phyloP scores from a whole-genome alignment of 306 rosid genomes.

The Quercus suber region DNA sequence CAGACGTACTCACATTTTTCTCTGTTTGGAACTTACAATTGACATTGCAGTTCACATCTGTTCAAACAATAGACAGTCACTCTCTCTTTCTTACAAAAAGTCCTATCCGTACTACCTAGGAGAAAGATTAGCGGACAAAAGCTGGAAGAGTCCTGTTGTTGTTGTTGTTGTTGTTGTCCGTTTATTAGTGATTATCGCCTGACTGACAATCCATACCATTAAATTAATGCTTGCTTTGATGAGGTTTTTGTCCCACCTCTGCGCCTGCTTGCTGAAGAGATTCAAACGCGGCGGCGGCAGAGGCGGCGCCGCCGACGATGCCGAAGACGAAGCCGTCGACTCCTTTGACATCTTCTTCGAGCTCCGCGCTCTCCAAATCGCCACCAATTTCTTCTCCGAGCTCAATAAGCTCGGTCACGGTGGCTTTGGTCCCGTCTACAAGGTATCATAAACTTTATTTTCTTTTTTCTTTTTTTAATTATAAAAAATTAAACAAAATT shows the following conservation, averaged over 20 bases:
- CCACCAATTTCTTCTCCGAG: conserved; percentile 72
- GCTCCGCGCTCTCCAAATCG: conserved; percentile 60
- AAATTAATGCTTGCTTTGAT: conserved; percentile 26
- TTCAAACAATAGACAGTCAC: too few species aligned
- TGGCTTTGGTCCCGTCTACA: conserved; percentile 91
- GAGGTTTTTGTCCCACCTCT: conserved; percentile 37
- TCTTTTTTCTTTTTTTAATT: too few species aligned
- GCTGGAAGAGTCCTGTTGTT: too few species aligned
- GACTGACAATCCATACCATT: not conserved
- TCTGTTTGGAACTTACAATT: too few species aligned
- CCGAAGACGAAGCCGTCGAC: conserved; percentile 24
- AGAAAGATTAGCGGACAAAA: too few species aligned
- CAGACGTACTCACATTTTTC: too few species aligned
- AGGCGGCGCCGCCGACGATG: not conserved
- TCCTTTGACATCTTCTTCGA: conserved; percentile 47
- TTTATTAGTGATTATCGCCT: not conserved
- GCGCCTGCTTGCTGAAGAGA: conserved; percentile 33
- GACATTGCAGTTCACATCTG: too few species aligned
- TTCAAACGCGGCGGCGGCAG: conserved; percentile 12
- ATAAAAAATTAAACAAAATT: too few species aligned
- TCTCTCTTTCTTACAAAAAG: too few species aligned
- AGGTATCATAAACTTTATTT: conserved; percentile 35
- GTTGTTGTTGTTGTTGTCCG: too few species aligned
- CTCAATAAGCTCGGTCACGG: conserved; percentile 82
- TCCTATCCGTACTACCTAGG: too few species aligned